phyloP scores from a whole-genome alignment of 306 rosid species.

The Gastrolobium villosum region DNA sequence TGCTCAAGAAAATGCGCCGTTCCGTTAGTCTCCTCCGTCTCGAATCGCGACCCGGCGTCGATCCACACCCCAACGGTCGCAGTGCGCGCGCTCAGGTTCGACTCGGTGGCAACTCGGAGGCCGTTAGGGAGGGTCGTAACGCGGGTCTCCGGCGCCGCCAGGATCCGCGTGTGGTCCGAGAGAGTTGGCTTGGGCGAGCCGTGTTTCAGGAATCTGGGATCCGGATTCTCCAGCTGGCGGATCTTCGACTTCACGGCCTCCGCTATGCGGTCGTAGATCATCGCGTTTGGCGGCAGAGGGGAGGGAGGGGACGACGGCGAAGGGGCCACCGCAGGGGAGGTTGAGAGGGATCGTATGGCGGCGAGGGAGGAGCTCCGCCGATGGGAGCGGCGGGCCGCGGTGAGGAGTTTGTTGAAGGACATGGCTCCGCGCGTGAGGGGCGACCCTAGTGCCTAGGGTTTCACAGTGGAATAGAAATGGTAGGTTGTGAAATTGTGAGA shows the following conservation, averaged over 20 bases:
- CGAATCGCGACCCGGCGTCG: constrained; percentile 93
- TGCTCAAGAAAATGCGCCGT: constrained; percentile 95
- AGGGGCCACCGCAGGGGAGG: constrained; percentile 54
- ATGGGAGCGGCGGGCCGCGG: constrained; percentile 70
- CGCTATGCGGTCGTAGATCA: constrained; percentile 93
- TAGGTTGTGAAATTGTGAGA: background rate
- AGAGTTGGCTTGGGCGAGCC: constrained; percentile 83
- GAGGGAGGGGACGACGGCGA: constrained; percentile 65
- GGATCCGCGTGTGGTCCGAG: constrained; percentile 77
- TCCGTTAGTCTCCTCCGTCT: constrained; percentile 91
- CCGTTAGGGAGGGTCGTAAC: constrained; percentile 87
- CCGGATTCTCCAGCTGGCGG: constrained; percentile 79
- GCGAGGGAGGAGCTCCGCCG: constrained; percentile 47
- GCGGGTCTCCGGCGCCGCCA: constrained; percentile 87
- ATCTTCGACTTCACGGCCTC: constrained; percentile 81
- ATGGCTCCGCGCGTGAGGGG: constrained; percentile 55
- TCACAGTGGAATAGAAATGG: constrained; percentile 8
- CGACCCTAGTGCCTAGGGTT: constrained; percentile 46
- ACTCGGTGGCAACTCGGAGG: constrained; percentile 90
- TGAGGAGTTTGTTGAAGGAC: constrained; percentile 79
- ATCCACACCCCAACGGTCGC: constrained; percentile 98
- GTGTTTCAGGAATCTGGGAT: constrained; percentile 86
- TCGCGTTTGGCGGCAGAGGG: constrained; percentile 79
- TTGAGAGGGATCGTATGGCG: constrained; percentile 39
- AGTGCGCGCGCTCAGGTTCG: constrained; percentile 66